Evolutionary conservation across 345 rosid genomes (phyloP).

Genomic region (Boechera stricta): DNA sequence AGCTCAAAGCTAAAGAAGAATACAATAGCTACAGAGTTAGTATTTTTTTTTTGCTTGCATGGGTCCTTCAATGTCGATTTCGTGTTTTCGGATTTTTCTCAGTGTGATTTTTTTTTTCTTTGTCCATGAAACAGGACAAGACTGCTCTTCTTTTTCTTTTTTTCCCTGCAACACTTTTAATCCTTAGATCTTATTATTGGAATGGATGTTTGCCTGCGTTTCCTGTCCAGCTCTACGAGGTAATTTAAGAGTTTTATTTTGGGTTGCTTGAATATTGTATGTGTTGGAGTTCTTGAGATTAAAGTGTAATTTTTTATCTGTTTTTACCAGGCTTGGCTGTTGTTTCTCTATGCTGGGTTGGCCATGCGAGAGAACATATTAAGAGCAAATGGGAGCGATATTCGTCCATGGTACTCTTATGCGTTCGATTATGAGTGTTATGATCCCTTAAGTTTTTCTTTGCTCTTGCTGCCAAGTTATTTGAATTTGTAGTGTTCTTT

Average conservation of each 20-base stretch:
- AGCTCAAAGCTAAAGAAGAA: slow-evolving; percentile 95
- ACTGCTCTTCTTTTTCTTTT: slow-evolving; percentile 94
- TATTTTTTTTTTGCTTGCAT: slow-evolving; percentile 18
- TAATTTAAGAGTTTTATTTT: slow-evolving; percentile 28
- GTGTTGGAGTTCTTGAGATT: slow-evolving; percentile 22
- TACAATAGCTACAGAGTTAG: slow-evolving; percentile 90
- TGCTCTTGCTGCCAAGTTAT: not conserved
- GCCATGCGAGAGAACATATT: slow-evolving; percentile 92
- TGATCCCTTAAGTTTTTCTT: not conserved
- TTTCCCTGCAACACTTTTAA: slow-evolving; percentile 77
- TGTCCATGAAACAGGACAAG: slow-evolving; percentile 71
- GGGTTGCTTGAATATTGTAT: slow-evolving; percentile 1
- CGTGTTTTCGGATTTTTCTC: not conserved
- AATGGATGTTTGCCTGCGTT: slow-evolving; percentile 90
- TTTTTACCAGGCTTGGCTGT: slow-evolving; percentile 75
- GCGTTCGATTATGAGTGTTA: not conserved
- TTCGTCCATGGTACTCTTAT: slow-evolving; percentile 84
- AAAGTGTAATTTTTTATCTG: not conserved
- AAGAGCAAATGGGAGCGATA: slow-evolving; percentile 97
- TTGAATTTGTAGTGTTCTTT: not conserved
- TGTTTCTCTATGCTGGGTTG: slow-evolving; percentile 96
- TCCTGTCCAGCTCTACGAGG: slow-evolving; percentile 97
- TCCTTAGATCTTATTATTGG: slow-evolving; percentile 85
- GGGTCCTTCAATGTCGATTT: not conserved
- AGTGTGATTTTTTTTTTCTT: not conserved